Evolutionary conservation across 2,329 filamentous ascomycete genomes (phyloP).

Genomic region (Aquanectria penicillioides): DNA sequence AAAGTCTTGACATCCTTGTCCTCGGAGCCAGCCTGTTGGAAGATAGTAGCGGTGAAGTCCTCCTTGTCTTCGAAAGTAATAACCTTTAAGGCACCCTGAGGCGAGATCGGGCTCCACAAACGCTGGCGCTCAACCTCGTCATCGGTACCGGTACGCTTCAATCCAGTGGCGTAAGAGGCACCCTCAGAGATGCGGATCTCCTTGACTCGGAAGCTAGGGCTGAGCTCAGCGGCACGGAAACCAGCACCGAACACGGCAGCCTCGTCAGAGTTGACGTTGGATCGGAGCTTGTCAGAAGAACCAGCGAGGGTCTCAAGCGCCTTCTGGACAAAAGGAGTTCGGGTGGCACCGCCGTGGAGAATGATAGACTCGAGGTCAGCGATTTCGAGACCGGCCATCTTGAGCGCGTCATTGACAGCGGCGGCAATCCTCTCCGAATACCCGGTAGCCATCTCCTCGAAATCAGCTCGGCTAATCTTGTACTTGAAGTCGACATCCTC

Average conservation of each 20-base stretch:
- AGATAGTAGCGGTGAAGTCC: constrained; percentile 84
- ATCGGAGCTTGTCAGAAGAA: constrained; percentile 80
- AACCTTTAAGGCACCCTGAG: constrained; percentile 82
- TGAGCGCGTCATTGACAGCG: constrained; percentile 79
- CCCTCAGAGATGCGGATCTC: constrained; percentile 89
- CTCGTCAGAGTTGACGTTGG: constrained; percentile 97
- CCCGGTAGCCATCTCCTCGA: constrained; percentile 79
- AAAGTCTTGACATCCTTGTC: constrained; percentile 74
- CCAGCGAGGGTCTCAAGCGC: constrained; percentile 81
- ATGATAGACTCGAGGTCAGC: constrained; percentile 88
- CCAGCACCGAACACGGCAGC: constrained; percentile 95
- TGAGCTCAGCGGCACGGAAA: constrained; percentile 92
- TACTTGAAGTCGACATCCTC: constrained; percentile 95
- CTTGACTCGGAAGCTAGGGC: constrained; percentile 96
- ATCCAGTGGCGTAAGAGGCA: constrained; percentile 75
- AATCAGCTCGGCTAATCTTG: constrained; percentile 81
- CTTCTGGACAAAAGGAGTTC: constrained; percentile 95
- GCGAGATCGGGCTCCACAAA: constrained; percentile 82
- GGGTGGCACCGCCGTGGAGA: constrained; percentile 87
- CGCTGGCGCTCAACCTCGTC: constrained; percentile 80
- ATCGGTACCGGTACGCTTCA: constrained; percentile 78
- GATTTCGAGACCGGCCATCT: constrained; percentile 76
- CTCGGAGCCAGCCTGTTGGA: constrained; percentile 71
- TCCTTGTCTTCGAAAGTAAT: constrained; percentile 83
- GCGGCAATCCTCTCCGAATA: constrained; percentile 74